A percentile compares a stretch with the other conserved stretches of the same genome.
Evolutionary conservation across 495 filamentous ascomycete species (phyloP).

Genomic region (Clohesyomyces aquaticus): DNA sequence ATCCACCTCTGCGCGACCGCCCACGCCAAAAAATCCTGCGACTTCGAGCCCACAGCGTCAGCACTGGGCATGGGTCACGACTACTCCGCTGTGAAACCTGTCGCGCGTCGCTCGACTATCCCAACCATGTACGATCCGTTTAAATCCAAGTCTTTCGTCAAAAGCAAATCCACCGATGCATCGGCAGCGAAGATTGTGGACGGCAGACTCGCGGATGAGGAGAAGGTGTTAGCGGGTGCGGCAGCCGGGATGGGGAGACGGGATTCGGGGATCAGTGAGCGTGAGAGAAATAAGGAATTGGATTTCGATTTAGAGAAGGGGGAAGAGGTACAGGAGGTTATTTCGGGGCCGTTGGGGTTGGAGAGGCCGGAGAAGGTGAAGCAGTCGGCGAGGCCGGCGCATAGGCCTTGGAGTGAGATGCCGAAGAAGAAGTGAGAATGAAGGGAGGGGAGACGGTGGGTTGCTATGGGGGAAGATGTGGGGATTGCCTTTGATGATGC

Average conservation of each 20-base stretch:
- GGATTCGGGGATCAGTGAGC: neutral
- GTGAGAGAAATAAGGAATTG: neutral
- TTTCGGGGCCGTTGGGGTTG: slow-evolving; percentile 29
- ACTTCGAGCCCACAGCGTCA: slow-evolving; percentile 32
- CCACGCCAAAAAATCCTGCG: slow-evolving; percentile 11
- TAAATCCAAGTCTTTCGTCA: slow-evolving; percentile 18
- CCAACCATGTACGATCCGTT: slow-evolving; percentile 27
- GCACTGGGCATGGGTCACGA: slow-evolving; percentile 30
- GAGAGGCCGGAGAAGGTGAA: slow-evolving; percentile 22
- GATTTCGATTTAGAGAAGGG: too few relatives aligned
- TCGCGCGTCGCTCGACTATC: slow-evolving; percentile 5
- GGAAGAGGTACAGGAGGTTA: slow-evolving; percentile 1
- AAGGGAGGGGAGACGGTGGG: slow-evolving; percentile 1
- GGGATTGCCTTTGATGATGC: too few relatives aligned
- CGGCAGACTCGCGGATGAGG: too few relatives aligned
- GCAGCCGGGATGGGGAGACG: slow-evolving; percentile 15
- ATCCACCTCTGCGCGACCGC: slow-evolving; percentile 4
- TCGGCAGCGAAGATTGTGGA: neutral
- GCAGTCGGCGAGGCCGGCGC: slow-evolving; percentile 17
- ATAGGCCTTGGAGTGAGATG: slow-evolving; percentile 33
- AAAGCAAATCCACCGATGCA: neutral
- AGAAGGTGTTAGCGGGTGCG: slow-evolving; percentile 9
- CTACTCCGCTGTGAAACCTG: slow-evolving; percentile 20
- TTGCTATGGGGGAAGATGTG: too few relatives aligned
- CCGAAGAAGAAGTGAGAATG: slow-evolving; percentile 2